These are phyloP conservation scores for Paraphoma sp. DNA, from an alignment of 2,329 filamentous ascomycete species.

Conservation along the genomic window DNA sequence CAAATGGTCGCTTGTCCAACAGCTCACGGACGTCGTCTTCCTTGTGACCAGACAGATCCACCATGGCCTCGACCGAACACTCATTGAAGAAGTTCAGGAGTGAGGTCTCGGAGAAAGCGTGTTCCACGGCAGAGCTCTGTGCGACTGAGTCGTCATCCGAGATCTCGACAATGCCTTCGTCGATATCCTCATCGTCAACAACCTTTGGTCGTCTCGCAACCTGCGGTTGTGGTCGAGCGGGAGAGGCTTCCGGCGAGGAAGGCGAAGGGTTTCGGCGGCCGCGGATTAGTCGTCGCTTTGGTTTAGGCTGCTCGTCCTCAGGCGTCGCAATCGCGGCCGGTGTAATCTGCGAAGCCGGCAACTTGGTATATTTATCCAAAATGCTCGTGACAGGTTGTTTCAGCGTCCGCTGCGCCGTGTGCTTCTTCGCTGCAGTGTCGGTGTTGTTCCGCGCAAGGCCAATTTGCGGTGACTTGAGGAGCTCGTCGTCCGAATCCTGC, in stretches of 20 bases:
- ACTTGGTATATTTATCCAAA: constrained; percentile 59
- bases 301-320: constrained; percentile 26
- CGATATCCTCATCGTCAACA: constrained; percentile 31
- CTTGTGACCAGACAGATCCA: constrained; percentile 80
- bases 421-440: constrained; percentile 45
- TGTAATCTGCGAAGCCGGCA: constrained; percentile 23
- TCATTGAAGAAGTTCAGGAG: constrained; percentile 85
- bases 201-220: constrained; percentile 14
- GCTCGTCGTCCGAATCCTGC: constrained; percentile 44
- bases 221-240: constrained; percentile 26
- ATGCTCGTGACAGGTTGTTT: constrained; percentile 63
- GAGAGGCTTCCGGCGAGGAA: constrained; percentile 23
- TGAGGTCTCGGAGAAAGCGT: constrained; percentile 54
- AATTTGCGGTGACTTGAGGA: constrained; percentile 32
- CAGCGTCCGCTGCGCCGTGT: constrained; percentile 61
- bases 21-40: constrained; percentile 73
- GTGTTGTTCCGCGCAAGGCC: constrained; percentile 24
- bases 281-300: constrained; percentile 56
- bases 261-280: constrained; percentile 53
- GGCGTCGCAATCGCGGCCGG: constrained; percentile 21
- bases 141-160: constrained; percentile 54
- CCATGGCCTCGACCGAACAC: constrained; percentile 75
- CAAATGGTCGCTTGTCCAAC: constrained; percentile 77
- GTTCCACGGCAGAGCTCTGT: constrained; percentile 38
- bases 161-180: constrained; percentile 44